These are phyloP conservation scores for Plantago major DNA, from an alignment of 257 asterid genomes.

Conservation along the genomic window DNA sequence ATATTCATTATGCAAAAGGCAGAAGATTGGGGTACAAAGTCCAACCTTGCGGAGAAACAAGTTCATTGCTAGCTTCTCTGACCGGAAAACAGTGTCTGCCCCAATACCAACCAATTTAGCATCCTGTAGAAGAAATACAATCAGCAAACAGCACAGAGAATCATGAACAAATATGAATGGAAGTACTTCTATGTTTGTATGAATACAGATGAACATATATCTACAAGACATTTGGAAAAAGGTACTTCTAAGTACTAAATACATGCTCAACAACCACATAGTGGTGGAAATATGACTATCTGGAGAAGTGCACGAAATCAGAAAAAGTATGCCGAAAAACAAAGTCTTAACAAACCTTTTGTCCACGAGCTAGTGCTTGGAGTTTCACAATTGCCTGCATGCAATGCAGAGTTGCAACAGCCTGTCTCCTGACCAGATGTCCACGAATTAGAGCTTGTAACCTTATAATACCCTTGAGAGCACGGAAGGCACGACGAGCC, in stretches of 20 bases:
- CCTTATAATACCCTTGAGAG: slow-evolving; percentile 90
- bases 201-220: too few species aligned
- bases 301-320: too few species aligned
- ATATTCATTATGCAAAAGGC: slow-evolving; percentile 6
- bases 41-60: slow-evolving; percentile 58
- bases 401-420: slow-evolving; percentile 72
- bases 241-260: too few species aligned
- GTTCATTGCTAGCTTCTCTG: slow-evolving; percentile 43
- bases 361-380: slow-evolving; percentile 83
- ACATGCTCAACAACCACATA: too few species aligned
- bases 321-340: background rate
- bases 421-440: slow-evolving; percentile 91
- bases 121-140: slow-evolving; percentile 23
- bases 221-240: too few species aligned
- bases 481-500: slow-evolving; percentile 93
- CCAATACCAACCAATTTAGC: slow-evolving; percentile 31
- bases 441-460: slow-evolving; percentile 94
- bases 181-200: background rate
- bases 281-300: too few species aligned
- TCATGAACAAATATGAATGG: background rate
- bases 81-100: slow-evolving; percentile 23
- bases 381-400: slow-evolving; percentile 71
- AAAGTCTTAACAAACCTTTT: slow-evolving; percentile 43
- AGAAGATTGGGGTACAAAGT: slow-evolving; percentile 19
- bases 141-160: background rate